Conservation (phyloP, 148 eudicot genomes). For the Camellia granthamiana region DNA sequence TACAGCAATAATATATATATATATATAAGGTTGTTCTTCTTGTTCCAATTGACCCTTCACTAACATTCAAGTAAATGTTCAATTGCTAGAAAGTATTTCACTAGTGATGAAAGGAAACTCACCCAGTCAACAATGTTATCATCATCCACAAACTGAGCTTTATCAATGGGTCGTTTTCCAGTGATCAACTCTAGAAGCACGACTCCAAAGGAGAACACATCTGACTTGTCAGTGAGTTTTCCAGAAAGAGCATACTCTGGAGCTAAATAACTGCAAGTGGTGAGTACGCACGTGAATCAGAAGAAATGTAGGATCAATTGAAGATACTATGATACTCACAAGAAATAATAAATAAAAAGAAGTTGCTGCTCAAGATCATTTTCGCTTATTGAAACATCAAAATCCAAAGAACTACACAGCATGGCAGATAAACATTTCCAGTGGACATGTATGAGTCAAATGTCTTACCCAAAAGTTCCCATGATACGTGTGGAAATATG, state of each 20-base stretch:
- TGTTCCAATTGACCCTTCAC: not conserved
- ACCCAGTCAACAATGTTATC: constrained; percentile 85
- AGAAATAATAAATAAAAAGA: not conserved
- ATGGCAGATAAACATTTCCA: not conserved
- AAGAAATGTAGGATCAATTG: constrained; percentile 1
- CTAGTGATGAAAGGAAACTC: not conserved
- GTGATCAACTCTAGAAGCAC: constrained; percentile 71
- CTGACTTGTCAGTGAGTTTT: constrained; percentile 70
- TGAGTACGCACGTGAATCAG: constrained; percentile 5
- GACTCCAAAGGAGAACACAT: constrained; percentile 71
- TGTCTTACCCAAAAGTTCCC: constrained; percentile 82
- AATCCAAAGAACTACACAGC: too few relatives aligned
- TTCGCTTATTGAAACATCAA: not conserved
- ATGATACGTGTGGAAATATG: constrained; percentile 85
- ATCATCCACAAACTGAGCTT: constrained; percentile 46
- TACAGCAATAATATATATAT: not conserved
- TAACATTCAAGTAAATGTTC: not conserved
- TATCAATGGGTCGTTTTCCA: constrained; percentile 78
- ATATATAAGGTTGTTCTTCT: too few relatives aligned
- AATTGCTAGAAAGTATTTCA: not conserved
- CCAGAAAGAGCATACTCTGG: constrained; percentile 80
- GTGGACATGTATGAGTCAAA: not conserved
- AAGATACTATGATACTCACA: constrained; percentile 4
- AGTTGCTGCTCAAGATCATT: not conserved
- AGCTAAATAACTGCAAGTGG: constrained; percentile 63